Evolutionary conservation across 2,329 filamentous ascomycete species (phyloP).

Genomic region (Lecanicillium sp.): DNA sequence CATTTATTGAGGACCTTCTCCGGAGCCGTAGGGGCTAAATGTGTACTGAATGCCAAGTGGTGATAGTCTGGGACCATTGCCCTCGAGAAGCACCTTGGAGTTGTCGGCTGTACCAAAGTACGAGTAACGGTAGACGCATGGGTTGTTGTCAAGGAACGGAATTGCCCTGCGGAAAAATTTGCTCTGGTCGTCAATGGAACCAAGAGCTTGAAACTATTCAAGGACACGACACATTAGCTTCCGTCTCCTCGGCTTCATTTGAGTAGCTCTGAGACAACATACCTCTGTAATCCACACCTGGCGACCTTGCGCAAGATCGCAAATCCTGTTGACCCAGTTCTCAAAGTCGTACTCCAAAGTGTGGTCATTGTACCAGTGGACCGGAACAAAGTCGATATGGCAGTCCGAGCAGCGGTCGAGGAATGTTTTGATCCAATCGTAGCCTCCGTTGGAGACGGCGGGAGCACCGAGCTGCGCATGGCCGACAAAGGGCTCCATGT

Average conservation of each 20-base stretch:
- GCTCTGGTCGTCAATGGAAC: constrained; percentile 23
- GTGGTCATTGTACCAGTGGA: constrained; percentile 38
- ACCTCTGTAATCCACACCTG: constrained; percentile 38
- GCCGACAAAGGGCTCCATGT: constrained; percentile 35
- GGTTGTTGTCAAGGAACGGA: constrained; percentile 31
- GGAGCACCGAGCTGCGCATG: constrained; percentile 36
- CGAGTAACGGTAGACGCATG: constrained; percentile 29
- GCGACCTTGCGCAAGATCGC: constrained; percentile 23
- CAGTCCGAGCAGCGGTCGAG: constrained; percentile 30
- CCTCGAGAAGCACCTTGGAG: constrained; percentile 10
- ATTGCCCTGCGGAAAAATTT: constrained; percentile 33
- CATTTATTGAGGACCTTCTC: constrained; percentile 5
- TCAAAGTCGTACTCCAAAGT: constrained; percentile 31
- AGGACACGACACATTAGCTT: background rate
- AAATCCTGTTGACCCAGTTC: constrained; percentile 30
- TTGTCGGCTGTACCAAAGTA: constrained; percentile 22
- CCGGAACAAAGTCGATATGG: constrained; percentile 33
- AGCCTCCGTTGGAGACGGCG: constrained; percentile 36
- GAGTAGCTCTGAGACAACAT: background rate
- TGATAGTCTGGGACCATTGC: constrained; percentile 2
- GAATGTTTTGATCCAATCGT: constrained; percentile 35
- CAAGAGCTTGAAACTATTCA: constrained; percentile 19
- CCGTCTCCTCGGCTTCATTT: background rate
- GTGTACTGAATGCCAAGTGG: constrained; percentile 7
- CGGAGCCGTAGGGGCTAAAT: constrained; percentile 7